A percentile compares a stretch with the other conserved stretches of the same genome.
These are phyloP conservation scores for Komagataella kurtzmanii DNA, from an alignment of 805 yeast species.

Conservation along the genomic window DNA sequence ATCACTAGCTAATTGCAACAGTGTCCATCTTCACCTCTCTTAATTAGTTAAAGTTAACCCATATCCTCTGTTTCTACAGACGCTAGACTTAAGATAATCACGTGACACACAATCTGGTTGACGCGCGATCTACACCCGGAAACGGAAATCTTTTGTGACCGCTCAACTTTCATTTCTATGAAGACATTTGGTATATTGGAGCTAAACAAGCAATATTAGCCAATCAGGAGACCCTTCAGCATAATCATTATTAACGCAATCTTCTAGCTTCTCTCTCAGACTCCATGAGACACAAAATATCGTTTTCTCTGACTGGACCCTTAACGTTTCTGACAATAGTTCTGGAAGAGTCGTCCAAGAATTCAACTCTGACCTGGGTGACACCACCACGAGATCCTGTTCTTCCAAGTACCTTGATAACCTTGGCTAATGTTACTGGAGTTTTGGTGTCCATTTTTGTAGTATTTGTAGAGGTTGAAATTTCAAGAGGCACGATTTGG, in stretches of 20 bases:
- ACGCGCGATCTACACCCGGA: neutral
- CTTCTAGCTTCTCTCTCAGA: constrained; percentile 21
- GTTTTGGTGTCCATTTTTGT: constrained; percentile 15
- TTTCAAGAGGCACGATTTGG: neutral
- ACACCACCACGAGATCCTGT: constrained; percentile 25
- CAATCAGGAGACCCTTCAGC: neutral
- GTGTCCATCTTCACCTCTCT: too few species aligned
- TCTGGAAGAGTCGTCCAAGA: constrained; percentile 33
- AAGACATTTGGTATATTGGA: neutral
- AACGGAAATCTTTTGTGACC: neutral
- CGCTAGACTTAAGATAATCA: neutral
- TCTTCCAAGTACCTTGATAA: constrained; percentile 20
- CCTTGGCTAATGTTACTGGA: constrained; percentile 20
- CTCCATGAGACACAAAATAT: constrained; percentile 21
- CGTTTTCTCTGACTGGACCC: constrained; percentile 36
- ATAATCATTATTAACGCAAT: constrained; percentile 14
- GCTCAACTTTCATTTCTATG: neutral
- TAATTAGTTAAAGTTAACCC: neutral
- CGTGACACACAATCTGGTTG: neutral
- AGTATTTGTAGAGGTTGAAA: neutral
- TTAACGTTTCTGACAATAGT: constrained; percentile 36
- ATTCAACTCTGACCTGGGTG: constrained; percentile 36
- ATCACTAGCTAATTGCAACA: too few species aligned
- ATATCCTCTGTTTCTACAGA: neutral
- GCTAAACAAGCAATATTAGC: neutral